These are phyloP conservation scores for Incumbomyces lentus DNA, from an alignment of 2,329 filamentous ascomycete species.

Conservation along the genomic window DNA sequence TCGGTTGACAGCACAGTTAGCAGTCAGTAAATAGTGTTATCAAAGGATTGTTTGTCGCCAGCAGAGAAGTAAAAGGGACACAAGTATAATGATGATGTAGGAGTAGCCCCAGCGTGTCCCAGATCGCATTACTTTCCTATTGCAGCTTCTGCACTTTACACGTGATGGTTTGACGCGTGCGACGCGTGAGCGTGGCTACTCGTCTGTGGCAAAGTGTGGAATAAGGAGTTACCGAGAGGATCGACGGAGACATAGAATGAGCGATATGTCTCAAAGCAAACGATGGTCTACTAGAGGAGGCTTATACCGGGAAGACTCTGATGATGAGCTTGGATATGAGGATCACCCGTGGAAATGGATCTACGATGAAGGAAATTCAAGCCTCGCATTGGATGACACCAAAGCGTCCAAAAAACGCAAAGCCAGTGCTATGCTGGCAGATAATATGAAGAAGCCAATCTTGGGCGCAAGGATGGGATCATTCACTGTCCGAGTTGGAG, in stretches of 20 bases:
- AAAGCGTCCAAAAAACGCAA: slow-evolving; percentile 21
- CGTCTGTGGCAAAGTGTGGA: too few species aligned
- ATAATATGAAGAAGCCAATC: slow-evolving; percentile 38
- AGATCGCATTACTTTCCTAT: too few species aligned
- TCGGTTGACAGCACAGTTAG: too few species aligned
- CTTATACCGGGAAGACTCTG: slow-evolving; percentile 66
- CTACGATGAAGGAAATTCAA: slow-evolving; percentile 36
- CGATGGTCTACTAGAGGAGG: slow-evolving; percentile 49
- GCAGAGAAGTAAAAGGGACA: too few species aligned
- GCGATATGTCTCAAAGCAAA: slow-evolving; percentile 20
- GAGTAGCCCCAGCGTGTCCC: too few species aligned
- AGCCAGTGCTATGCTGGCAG: slow-evolving; percentile 13
- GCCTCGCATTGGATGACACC: neutral
- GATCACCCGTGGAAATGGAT: slow-evolving; percentile 73
- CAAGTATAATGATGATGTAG: too few species aligned
- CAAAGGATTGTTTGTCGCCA: too few species aligned
- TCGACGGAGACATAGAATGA: neutral
- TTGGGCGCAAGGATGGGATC: slow-evolving; percentile 71
- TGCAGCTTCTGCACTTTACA: too few species aligned
- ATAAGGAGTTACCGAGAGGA: neutral
- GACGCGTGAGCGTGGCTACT: too few species aligned
- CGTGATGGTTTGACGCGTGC: too few species aligned
- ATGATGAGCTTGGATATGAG: slow-evolving; percentile 70
- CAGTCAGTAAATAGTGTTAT: too few species aligned
- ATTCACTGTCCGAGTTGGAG: slow-evolving; percentile 72